phyloP scores from a whole-genome alignment of 768 basidiomycete genomes.

The Amyloporia xantha region DNA sequence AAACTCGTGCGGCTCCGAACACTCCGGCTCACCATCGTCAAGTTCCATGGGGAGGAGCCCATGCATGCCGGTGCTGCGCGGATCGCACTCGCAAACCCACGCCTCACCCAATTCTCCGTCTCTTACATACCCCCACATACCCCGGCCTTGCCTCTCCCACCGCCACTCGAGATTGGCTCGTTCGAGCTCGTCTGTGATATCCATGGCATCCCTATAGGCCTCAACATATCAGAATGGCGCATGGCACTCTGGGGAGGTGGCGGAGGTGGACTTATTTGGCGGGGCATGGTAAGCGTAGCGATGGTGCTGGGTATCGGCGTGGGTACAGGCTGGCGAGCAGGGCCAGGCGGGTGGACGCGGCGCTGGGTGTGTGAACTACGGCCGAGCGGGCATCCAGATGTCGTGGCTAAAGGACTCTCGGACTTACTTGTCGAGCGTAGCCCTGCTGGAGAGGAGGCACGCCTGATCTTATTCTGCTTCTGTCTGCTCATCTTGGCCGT shows the following conservation, averaged over 20 bases:
- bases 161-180: slow-evolving; percentile 37
- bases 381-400: slow-evolving; percentile 30
- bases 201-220: slow-evolving; percentile 55
- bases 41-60: slow-evolving; percentile 56
- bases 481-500: slow-evolving; percentile 42
- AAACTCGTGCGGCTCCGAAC: slow-evolving; percentile 57
- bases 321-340: slow-evolving; percentile 1
- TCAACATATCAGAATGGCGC: slow-evolving; percentile 45
- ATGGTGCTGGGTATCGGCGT: slow-evolving; percentile 3
- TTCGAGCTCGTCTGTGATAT: slow-evolving; percentile 54
- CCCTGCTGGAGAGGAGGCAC: slow-evolving; percentile 62
- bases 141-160: slow-evolving; percentile 37
- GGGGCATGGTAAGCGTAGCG: not conserved
- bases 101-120: slow-evolving; percentile 55
- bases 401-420: slow-evolving; percentile 33
- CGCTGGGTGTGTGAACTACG: slow-evolving; percentile 26
- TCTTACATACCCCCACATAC: slow-evolving; percentile 59
- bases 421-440: slow-evolving; percentile 50
- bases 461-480: slow-evolving; percentile 50
- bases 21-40: slow-evolving; percentile 58
- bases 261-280: slow-evolving; percentile 3
- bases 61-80: slow-evolving; percentile 52
- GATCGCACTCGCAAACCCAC: slow-evolving; percentile 61
- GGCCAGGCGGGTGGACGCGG: slow-evolving; percentile 14
- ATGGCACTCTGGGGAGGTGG: slow-evolving; percentile 32